Evolutionary conservation across 176 grass and related monocot species (phyloP).

Genomic region (Rhynchospora breviuscula): DNA sequence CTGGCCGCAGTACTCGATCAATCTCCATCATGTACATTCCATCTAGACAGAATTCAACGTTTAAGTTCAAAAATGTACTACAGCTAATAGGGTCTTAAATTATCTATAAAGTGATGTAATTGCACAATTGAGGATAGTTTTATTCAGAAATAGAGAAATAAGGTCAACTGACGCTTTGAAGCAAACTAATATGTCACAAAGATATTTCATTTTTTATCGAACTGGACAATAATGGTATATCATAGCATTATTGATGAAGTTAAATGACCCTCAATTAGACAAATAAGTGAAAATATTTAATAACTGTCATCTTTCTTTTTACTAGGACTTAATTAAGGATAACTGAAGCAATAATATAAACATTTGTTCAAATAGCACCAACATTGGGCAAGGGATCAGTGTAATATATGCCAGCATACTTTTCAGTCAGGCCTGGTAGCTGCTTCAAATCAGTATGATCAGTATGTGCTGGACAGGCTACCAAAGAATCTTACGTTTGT

Average conservation of each 20-base stretch:
- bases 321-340: neutral
- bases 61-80: constrained; percentile 9
- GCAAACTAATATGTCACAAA: neutral
- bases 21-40: constrained; percentile 97
- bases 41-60: constrained; percentile 41
- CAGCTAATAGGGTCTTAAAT: neutral
- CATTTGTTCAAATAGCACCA: neutral
- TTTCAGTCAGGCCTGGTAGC: neutral
- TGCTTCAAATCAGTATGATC: neutral
- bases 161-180: neutral
- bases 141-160: neutral
- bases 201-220: neutral
- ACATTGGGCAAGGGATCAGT: neutral
- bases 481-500: neutral
- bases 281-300: neutral
- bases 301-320: neutral
- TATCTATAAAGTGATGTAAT: neutral
- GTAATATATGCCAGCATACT: neutral
- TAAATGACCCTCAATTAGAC: no score
- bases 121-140: neutral
- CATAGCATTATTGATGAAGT: neutral
- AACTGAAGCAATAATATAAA: neutral
- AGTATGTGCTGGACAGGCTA: neutral
- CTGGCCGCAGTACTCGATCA: constrained; percentile 76
- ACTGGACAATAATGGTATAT: neutral